Evolutionary conservation across 768 basidiomycete species (phyloP), one percentile per base, ranked within the genome.

Genomic region (Daedaleopsis sinensis): DNA sequence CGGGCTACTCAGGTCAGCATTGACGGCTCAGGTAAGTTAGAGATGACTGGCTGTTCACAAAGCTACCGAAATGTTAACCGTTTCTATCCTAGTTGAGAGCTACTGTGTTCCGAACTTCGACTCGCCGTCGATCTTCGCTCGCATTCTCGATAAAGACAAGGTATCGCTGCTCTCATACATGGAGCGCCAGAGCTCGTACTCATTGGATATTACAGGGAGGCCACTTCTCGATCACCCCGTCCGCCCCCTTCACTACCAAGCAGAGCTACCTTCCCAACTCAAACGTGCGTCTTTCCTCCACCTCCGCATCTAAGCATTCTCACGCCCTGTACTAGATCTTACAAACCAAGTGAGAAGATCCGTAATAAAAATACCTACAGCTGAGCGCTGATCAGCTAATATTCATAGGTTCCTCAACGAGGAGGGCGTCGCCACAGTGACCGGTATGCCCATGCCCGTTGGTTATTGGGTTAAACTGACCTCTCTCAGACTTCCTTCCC

Each of bases 51-150:
- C 50, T 35, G 38, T 32, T 32, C 15, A 42, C 37, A 15, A 36
- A 7, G 27, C 27, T 32, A 32, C 7, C 27, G 27, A 7, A 32
- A n/a, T n/a, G n/a, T 7, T n/a, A 12, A 46, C 21, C 7, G 37
- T 27, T 50, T 36, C 59, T 44, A 23, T 7, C 27, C 27, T 59
- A 93, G 91, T 96, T 64, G 95, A 96, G 73, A 92, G 90, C 63
- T 95, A 94, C 73, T 97, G 95, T 68, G 83, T 96, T 27, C 94
- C 94, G 1, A 82, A 95, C 77, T 96, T 97, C 71, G 95, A 97
- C 74, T 95, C 93, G 1, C 95, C 95, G 4, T 94, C 91, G 18
- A 81, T 96, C 52, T 96, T 96, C 65, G 94, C 94, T 8, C 85
- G 94, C 9, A 92, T 94, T 66, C 81, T 94, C 7, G 92, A 94